Evolutionary conservation across 768 basidiomycete species (phyloP), one percentile per base, ranked within the genome.

Genomic region (Termitomyces sp.): DNA sequence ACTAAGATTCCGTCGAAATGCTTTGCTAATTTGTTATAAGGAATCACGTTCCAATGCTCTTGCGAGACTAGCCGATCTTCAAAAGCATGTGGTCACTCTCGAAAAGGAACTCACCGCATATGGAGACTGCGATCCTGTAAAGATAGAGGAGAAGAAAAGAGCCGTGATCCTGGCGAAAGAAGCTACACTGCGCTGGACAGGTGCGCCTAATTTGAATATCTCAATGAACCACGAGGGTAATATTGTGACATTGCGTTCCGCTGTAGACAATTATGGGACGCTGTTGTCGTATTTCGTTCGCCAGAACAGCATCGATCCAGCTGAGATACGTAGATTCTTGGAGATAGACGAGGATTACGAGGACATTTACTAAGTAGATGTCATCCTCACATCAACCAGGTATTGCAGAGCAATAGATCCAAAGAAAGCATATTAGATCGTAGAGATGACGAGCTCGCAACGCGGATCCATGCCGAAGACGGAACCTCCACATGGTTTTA

Each of bases 151-250:
- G 67, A 88, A 86, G 68, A 84, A 79, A 50, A 74, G 88, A 47
- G 92, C 87, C 0, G 78, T 84, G 10, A 78, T 81, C 51, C 76
- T 94, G 14, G 92, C 90, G 3, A 90, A 88, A 60, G 92, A 96
- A 67, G 93, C 92, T 13, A 83, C 88, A 13, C 68, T 87, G 24
- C 84, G 92, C 14, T 94, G 93, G 90, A 98, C 94, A 36, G 94
- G 94, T 95, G 62, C 56, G 84, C 71, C 26, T 44, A 50, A 42
- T 43, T 18, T 31, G 26, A 50, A 41, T n/a, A 24, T 5, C 8
- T 9, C 1, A 16, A n/a, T 36, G 13, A 13, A 54, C 55, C 41
- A 46, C 48, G 43, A 53, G 14, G 4, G 3, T 26, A n/a, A 32
- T 43, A 22, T 54, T 9, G 22, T 5, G 32, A n/a, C 14, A 16